Percentiles rank a stretch among this genome's conserved stretches.
phyloP scores from a whole-genome alignment of 108 stramenopile genomes.

The Pseudonitzschia delicatissima region DNA sequence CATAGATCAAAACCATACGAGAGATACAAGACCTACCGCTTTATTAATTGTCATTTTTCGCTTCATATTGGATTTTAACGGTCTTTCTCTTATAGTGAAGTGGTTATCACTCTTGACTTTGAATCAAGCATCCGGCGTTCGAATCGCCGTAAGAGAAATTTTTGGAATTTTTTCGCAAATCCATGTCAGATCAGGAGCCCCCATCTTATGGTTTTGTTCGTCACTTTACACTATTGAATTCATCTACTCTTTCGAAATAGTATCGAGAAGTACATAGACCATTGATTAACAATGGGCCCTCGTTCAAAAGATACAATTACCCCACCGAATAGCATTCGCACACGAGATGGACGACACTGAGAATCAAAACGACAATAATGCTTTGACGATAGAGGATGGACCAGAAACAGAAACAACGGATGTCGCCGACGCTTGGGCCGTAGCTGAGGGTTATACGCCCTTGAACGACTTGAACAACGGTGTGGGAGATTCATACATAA shows the following conservation, averaged over 20 bases:
- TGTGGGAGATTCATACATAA: slow-evolving; percentile 2
- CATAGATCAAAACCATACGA: too few species aligned
- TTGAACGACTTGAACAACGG: slow-evolving; percentile 17
- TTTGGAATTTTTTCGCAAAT: too few species aligned
- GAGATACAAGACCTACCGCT: too few species aligned
- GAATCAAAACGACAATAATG: neutral
- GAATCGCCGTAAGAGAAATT: slow-evolving; percentile 64
- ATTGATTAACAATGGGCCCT: neutral
- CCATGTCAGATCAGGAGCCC: too few species aligned
- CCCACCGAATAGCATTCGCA: neutral
- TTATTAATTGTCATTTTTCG: too few species aligned
- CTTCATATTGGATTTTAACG: too few species aligned
- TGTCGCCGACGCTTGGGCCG: slow-evolving; percentile 13
- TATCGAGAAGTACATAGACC: too few species aligned
- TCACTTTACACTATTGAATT: too few species aligned
- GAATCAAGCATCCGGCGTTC: slow-evolving; percentile 83
- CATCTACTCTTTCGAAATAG: too few species aligned
- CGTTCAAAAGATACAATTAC: neutral
- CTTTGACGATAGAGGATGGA: neutral
- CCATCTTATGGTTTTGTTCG: too few species aligned
- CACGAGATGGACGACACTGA: neutral
- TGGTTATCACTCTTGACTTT: slow-evolving; percentile 87
- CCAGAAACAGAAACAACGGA: neutral
- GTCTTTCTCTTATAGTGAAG: slow-evolving; percentile 80
- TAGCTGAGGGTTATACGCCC: slow-evolving; percentile 33